Evolutionary conservation across 345 rosid genomes (phyloP), one percentile per base, ranked within the genome.

Genomic region (Gossypium anomalum): DNA sequence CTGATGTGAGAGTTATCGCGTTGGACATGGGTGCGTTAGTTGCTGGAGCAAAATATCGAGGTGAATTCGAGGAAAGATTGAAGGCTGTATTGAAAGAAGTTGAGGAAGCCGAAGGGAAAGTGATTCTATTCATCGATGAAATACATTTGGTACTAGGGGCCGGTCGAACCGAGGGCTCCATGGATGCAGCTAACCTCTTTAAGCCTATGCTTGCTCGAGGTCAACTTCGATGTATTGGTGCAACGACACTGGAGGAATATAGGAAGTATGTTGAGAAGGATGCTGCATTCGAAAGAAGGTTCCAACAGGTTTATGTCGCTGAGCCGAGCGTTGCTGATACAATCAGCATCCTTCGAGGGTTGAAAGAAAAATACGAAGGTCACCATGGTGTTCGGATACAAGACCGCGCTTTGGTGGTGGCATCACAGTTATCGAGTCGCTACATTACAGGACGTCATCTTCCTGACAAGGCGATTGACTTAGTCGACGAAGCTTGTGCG

Each of bases 181-280:
- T 94, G 98, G 98, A 94, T 84, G 98, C 97, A 9, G 98, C 98
- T 1, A 94, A 94, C 70, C 86, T 94, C 41, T 88, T 94, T 56
- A 94, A 92, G 85, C 98, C 97, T 0, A 92, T 92, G 98, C 91
- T 94, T 75, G 98, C 97, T 45, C 85, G 97, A 78, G 97, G 98
- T 29, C 97, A 94, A 81, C 92, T 94, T 15, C 83, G 97, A 38
- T 94, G 98, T 66, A 92, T 94, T 57, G 97, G 97, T 16, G 98
- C 98, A 10, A 94, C 97, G 4, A 94, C 98, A 0, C 87, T 94
- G 9, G 95, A 94, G 79, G 98, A 92, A 75, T 92, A 94, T n/a
- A 84, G 97, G 73, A 94, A 94, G 69, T 94, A 92, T 72, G 98
- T 91, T 79, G 98, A 94, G 89, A 94, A 92, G 82, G 98, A 94